These are phyloP conservation scores for Cucumis hystrix DNA, from an alignment of 306 rosid genomes.

Conservation along the genomic window DNA sequence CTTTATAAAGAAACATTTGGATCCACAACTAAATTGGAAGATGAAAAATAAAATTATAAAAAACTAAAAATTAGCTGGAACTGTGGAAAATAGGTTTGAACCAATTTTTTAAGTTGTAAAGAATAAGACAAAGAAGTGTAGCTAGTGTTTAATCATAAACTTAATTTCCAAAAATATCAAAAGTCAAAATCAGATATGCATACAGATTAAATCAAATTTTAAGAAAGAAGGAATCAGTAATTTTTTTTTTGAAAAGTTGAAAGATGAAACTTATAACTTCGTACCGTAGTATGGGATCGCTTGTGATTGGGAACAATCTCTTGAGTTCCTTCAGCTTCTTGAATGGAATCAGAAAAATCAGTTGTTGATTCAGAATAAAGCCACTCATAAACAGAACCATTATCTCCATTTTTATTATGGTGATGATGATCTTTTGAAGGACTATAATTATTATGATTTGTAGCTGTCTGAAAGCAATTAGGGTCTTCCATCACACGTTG, in stretches of 20 bases:
- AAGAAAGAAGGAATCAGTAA: background rate
- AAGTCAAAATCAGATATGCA: too few species aligned
- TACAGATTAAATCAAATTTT: too few species aligned
- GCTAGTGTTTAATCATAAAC: too few species aligned
- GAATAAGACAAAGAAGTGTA: too few species aligned
- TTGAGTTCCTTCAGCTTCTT: slow-evolving; percentile 17
- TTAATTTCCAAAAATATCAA: too few species aligned
- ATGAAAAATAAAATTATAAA: too few species aligned
- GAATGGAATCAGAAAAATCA: slow-evolving; percentile 22
- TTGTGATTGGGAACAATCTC: slow-evolving; percentile 24
- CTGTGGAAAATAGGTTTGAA: too few species aligned
- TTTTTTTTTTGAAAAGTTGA: background rate
- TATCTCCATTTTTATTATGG: slow-evolving; percentile 13
- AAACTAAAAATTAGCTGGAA: too few species aligned
- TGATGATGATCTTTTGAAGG: slow-evolving; percentile 8
- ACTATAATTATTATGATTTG: slow-evolving; percentile 13
- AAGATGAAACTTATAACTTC: background rate
- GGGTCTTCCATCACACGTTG: slow-evolving; percentile 22
- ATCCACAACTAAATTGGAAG: too few species aligned
- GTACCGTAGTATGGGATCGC: slow-evolving; percentile 32
- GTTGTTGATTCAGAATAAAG: slow-evolving; percentile 29
- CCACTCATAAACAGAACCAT: slow-evolving; percentile 36
- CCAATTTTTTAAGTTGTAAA: too few species aligned
- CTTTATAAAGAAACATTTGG: too few species aligned
- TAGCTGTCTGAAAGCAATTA: slow-evolving; percentile 36